phyloP scores from a whole-genome alignment of 495 filamentous ascomycete genomes.

The Penicillium goetzii region DNA sequence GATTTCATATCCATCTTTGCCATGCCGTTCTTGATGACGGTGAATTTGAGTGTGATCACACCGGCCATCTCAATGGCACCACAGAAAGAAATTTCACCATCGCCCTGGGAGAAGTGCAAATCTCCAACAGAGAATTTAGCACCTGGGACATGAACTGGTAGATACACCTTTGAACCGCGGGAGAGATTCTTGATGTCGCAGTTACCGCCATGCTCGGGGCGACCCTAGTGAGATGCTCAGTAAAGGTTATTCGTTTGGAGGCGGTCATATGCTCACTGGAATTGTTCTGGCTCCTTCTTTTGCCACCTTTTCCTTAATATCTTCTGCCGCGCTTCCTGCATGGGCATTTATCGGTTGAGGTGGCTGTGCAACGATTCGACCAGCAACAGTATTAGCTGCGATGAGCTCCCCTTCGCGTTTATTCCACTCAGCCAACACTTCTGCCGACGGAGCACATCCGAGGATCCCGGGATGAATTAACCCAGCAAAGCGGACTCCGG shows the following conservation, averaged over 20 bases:
- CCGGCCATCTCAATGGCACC: conserved; percentile 98
- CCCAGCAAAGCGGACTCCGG: conserved; percentile 85
- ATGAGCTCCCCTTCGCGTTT: conserved; percentile 79
- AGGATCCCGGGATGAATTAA: conserved; percentile 94
- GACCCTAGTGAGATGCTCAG: conserved; percentile 35
- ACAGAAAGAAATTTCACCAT: conserved; percentile 95
- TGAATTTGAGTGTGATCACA: conserved; percentile 88
- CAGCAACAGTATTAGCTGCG: conserved; percentile 59
- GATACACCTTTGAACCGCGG: conserved; percentile 83
- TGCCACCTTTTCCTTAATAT: conserved; percentile 73
- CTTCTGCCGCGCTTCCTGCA: conserved; percentile 65
- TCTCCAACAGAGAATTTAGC: conserved; percentile 95
- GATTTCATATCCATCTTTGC: conserved; percentile 77
- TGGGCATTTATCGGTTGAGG: conserved; percentile 73
- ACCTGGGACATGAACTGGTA: conserved; percentile 83
- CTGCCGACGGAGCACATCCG: conserved; percentile 80
- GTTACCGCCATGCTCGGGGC: conserved; percentile 63
- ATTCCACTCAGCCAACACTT: conserved; percentile 77
- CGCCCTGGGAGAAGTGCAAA: conserved; percentile 87
- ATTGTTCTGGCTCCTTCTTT: conserved; percentile 89
- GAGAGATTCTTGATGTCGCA: conserved; percentile 92
- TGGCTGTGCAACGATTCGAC: conserved; percentile 79
- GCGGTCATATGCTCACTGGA: conserved; percentile 55
- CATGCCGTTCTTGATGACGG: conserved; percentile 83
- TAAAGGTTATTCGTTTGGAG: not conserved